phyloP scores from a whole-genome alignment of 108 stramenopile species.

The Skeletonema menzelii region DNA sequence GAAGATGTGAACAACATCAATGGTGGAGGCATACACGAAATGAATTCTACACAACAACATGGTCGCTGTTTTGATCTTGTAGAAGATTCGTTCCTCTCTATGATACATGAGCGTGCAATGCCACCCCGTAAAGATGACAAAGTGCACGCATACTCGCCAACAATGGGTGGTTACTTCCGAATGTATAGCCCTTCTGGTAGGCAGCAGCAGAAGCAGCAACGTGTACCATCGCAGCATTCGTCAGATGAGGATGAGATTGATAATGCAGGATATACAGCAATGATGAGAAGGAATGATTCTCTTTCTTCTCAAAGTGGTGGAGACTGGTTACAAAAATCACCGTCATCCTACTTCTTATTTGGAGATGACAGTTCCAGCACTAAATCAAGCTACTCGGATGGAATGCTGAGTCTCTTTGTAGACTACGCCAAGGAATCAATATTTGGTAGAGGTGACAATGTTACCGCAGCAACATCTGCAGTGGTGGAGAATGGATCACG shows the following conservation, averaged over 20 bases:
- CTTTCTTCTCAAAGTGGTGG: neutral
- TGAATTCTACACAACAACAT: conserved; percentile 19
- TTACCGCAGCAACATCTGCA: neutral
- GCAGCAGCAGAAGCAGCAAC: neutral
- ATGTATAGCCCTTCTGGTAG: conserved; percentile 28
- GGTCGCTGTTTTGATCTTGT: conserved; percentile 79
- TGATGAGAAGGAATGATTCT: no score
- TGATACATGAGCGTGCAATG: conserved; percentile 46
- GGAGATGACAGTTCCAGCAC: conserved; percentile 14
- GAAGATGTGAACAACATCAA: neutral
- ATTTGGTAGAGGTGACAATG: neutral
- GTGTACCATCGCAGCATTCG: neutral
- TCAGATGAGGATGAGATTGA: neutral
- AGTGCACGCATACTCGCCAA: conserved; percentile 24
- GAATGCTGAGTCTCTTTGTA: neutral
- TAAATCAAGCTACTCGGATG: neutral
- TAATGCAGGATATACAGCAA: no score
- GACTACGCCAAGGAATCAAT: conserved; percentile 9
- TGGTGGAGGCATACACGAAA: neutral
- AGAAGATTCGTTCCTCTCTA: conserved; percentile 73
- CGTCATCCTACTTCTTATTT: conserved; percentile 39
- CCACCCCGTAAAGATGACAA: conserved; percentile 11
- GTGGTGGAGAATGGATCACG: neutral
- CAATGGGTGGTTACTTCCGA: conserved; percentile 38
- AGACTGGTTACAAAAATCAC: conserved; percentile 25